These are phyloP conservation scores for Cladosporium sp. DNA, from an alignment of 2,329 filamentous ascomycete genomes.

Conservation along the genomic window DNA sequence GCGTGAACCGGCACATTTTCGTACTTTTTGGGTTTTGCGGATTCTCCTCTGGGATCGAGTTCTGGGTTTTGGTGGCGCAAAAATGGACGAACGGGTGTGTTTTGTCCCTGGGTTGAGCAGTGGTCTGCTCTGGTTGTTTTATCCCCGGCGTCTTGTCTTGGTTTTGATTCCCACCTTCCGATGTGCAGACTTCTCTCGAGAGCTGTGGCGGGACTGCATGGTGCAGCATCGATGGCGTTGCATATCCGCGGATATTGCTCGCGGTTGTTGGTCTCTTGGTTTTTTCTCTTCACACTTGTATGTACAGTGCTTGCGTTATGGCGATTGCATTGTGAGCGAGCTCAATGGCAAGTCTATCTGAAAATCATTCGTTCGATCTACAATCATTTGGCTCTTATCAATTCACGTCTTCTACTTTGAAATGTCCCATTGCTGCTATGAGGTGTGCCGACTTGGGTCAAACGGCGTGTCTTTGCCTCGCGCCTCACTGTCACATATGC, in stretches of 20 bases:
- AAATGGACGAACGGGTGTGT: not conserved
- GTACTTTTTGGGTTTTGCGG: conserved; percentile 1
- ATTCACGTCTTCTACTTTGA: no score
- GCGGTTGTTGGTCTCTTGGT: not conserved
- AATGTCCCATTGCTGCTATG: no score
- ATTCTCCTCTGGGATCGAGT: not conserved
- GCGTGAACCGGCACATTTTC: conserved; percentile 4
- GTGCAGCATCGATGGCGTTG: not conserved
- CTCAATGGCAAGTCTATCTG: not conserved
- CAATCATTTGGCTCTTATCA: no score
- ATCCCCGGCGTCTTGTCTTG: not conserved
- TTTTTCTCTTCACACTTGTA: not conserved
- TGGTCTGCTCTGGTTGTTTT: not conserved
- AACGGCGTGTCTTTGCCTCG: not conserved
- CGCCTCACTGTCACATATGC: not conserved
- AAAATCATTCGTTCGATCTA: not conserved
- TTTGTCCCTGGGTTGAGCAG: conserved; percentile 1
- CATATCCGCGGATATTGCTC: not conserved
- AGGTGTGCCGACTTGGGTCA: not conserved
- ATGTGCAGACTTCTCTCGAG: conserved; percentile 1
- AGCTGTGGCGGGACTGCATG: not conserved
- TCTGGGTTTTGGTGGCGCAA: not conserved
- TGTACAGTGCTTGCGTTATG: not conserved
- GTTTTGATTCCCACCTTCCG: conserved; percentile 8
- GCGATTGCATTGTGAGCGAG: not conserved